phyloP scores from a whole-genome alignment of 2,329 filamentous ascomycete genomes.

The Xylogone sp. region DNA sequence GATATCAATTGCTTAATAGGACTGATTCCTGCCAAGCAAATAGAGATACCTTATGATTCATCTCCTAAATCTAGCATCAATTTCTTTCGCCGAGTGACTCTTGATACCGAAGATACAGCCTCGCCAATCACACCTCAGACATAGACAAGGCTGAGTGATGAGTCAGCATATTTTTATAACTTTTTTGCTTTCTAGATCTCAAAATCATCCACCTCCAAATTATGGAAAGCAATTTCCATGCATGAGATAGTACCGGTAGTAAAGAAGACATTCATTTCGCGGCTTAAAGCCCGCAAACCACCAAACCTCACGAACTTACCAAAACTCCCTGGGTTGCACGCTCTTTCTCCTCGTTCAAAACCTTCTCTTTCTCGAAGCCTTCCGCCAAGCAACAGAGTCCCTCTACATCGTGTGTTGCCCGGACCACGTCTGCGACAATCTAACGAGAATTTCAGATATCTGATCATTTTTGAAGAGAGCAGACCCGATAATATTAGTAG shows the following conservation, averaged over 20 bases:
- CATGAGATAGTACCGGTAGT: neutral
- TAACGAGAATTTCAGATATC: neutral
- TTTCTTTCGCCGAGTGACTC: neutral
- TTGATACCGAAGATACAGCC: neutral
- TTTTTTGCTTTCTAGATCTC: neutral
- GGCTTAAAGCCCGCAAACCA: neutral
- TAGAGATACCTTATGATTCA: neutral
- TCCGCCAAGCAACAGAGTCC: neutral
- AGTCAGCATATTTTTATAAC: neutral
- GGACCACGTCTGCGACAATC: slow-evolving; percentile 3
- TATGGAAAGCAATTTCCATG: neutral
- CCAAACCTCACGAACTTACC: neutral
- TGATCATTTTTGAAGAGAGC: slow-evolving; percentile 7
- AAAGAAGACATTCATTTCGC: neutral
- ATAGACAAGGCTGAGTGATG: neutral
- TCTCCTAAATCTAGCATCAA: neutral
- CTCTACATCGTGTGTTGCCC: slow-evolving; percentile 6
- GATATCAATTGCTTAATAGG: neutral
- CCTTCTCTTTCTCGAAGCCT: neutral
- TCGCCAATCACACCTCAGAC: too few relatives aligned
- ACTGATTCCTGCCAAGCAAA: neutral
- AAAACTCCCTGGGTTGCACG: neutral
- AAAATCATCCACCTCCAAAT: neutral
- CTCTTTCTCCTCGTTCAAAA: neutral
- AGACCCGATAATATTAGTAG: slow-evolving; percentile 4